Evolutionary conservation across 148 eudicot genomes (phyloP).

Genomic region (Pharnaceum exiguum): DNA sequence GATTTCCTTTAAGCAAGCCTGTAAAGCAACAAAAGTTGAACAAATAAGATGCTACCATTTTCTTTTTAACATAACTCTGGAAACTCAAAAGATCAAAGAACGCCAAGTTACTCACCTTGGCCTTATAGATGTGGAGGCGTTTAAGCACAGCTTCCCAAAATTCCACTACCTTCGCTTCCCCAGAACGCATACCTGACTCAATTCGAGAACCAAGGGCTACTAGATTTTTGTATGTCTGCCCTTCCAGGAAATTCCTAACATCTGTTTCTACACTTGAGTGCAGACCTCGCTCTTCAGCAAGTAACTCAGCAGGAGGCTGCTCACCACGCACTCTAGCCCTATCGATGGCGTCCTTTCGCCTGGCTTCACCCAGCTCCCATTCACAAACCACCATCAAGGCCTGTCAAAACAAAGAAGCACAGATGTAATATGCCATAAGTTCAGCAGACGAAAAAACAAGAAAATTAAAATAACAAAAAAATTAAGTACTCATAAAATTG

Average conservation of each 20-base stretch:
- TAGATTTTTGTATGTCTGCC: conserved; percentile 59
- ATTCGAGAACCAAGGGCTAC: conserved; percentile 64
- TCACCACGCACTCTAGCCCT: conserved; percentile 92
- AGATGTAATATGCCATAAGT: conserved; percentile 1
- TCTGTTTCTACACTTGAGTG: conserved; percentile 86
- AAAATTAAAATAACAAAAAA: no score
- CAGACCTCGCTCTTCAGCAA: conserved; percentile 91
- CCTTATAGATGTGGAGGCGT: conserved; percentile 90
- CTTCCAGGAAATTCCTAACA: conserved; percentile 65
- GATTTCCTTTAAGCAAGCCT: conserved; percentile 94
- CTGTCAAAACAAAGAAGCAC: conserved; percentile 29
- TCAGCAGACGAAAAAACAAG: background rate
- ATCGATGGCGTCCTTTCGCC: conserved; percentile 72
- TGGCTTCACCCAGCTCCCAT: conserved; percentile 89
- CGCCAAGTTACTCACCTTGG: conserved; percentile 50
- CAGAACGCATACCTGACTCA: conserved; percentile 93
- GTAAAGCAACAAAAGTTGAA: conserved; percentile 15
- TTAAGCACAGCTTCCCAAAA: conserved; percentile 96
- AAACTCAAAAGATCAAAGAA: background rate
- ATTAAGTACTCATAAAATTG: no score
- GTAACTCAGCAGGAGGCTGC: conserved; percentile 74
- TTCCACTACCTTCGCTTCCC: conserved; percentile 92
- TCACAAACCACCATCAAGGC: conserved; percentile 86
- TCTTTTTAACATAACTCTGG: background rate
- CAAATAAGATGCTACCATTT: conserved; percentile 6